Conservation (phyloP, 2,329 filamentous ascomycete genomes). For the Ceratocystis huliohia region DNA sequence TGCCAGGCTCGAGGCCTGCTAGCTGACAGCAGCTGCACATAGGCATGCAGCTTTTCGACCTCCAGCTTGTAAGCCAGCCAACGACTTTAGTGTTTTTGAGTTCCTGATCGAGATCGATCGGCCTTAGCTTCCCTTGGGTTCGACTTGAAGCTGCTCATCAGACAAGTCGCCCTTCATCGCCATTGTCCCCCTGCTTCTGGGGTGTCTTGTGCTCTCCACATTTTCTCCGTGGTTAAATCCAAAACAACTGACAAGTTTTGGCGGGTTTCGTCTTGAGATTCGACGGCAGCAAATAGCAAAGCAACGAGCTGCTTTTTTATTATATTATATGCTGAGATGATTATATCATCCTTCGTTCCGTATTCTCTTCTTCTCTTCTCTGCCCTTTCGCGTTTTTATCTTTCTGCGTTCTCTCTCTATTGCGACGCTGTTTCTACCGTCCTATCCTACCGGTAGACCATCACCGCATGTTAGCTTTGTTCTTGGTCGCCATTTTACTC, state of each 20-base stretch:
- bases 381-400: background rate
- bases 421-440: background rate
- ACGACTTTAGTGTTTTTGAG: background rate
- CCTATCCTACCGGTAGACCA: background rate
- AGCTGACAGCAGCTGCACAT: background rate
- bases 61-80: background rate
- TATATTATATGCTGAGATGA: background rate
- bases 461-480: background rate
- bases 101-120: background rate
- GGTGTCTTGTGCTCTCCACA: background rate
- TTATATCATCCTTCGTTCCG: background rate
- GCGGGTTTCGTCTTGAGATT: constrained; percentile 1
- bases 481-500: background rate
- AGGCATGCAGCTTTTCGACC: background rate
- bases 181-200: background rate
- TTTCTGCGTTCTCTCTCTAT: background rate
- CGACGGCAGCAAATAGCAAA: background rate
- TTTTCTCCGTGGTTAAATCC: background rate
- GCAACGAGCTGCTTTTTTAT: background rate
- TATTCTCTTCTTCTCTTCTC: background rate
- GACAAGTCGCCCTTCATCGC: background rate
- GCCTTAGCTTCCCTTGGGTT: no score
- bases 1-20: no score
- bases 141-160: no score
- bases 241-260: background rate